phyloP scores from a whole-genome alignment of 1,284 basidiomycete genomes.

The Cerrena zonata region DNA sequence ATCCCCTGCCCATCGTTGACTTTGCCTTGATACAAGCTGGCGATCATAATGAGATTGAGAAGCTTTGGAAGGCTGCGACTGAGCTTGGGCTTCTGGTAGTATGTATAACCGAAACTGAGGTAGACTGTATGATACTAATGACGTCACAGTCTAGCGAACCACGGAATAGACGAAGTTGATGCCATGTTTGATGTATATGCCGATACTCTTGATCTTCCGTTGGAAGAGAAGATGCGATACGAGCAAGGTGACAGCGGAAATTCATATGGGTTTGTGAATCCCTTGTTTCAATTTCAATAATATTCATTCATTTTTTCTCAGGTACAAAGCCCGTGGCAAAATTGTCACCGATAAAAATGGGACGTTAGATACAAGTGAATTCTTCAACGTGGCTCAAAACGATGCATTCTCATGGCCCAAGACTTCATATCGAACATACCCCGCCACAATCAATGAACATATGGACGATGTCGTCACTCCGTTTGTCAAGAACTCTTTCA shows the following conservation, averaged over 20 bases:
- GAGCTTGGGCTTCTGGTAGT: slow-evolving; percentile 39
- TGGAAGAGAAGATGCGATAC: slow-evolving; percentile 58
- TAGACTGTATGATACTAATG: neutral
- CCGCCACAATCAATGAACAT: slow-evolving; percentile 42
- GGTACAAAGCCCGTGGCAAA: slow-evolving; percentile 61
- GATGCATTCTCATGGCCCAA: slow-evolving; percentile 55
- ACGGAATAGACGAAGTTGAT: slow-evolving; percentile 48
- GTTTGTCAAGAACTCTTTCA: slow-evolving; percentile 54
- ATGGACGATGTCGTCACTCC: slow-evolving; percentile 49
- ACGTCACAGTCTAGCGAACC: slow-evolving; percentile 51
- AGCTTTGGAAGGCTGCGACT: slow-evolving; percentile 33
- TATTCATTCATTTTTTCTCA: slow-evolving; percentile 20
- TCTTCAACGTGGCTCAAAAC: slow-evolving; percentile 64
- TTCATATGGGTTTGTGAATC: slow-evolving; percentile 48
- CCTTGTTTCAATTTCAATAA: neutral
- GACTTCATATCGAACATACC: slow-evolving; percentile 49
- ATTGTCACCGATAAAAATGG: slow-evolving; percentile 63
- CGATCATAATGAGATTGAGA: slow-evolving; percentile 27
- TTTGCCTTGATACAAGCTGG: slow-evolving; percentile 28
- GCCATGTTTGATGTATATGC: slow-evolving; percentile 58
- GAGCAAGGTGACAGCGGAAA: slow-evolving; percentile 61
- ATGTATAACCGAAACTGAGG: slow-evolving; percentile 15
- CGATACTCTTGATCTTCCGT: slow-evolving; percentile 51
- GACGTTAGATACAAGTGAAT: slow-evolving; percentile 51
- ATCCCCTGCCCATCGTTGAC: slow-evolving; percentile 36